Conservation (phyloP, 148 eudicot genomes). For the Fagopyrum tataricum region DNA sequence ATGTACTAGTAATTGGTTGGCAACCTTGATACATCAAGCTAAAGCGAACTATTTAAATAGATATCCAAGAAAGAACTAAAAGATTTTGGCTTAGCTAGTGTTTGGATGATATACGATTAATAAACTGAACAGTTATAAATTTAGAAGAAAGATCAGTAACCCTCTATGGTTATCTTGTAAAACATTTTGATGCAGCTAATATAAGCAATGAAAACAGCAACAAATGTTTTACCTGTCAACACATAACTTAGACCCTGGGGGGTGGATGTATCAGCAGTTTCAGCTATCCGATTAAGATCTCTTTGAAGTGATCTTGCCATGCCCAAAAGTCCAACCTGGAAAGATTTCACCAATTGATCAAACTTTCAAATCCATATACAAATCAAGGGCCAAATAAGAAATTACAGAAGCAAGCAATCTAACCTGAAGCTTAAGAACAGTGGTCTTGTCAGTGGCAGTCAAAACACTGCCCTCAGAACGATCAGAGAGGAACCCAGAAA, state of each 20-base stretch:
- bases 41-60: too few relatives aligned
- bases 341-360: slow-evolving; percentile 3
- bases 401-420: neutral
- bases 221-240: slow-evolving; percentile 47
- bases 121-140: too few relatives aligned
- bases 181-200: too few relatives aligned
- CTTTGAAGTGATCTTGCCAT: slow-evolving; percentile 75
- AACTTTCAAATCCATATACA: neutral
- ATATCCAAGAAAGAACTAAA: too few relatives aligned
- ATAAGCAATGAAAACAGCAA: too few relatives aligned
- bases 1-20: too few relatives aligned
- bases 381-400: neutral
- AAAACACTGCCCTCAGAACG: slow-evolving; percentile 57
- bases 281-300: slow-evolving; percentile 85
- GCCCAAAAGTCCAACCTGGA: slow-evolving; percentile 83
- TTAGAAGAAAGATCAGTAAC: too few relatives aligned
- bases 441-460: slow-evolving; percentile 76
- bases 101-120: too few relatives aligned
- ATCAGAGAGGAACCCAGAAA: slow-evolving; percentile 83
- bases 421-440: slow-evolving; percentile 92
- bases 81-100: too few relatives aligned
- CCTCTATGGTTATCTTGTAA: too few relatives aligned
- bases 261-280: slow-evolving; percentile 76
- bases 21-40: too few relatives aligned
- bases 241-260: slow-evolving; percentile 72